Evolutionary conservation across 306 rosid genomes (phyloP), one percentile per base, ranked within the genome.

Genomic region (Hylodesmum podocarpum): DNA sequence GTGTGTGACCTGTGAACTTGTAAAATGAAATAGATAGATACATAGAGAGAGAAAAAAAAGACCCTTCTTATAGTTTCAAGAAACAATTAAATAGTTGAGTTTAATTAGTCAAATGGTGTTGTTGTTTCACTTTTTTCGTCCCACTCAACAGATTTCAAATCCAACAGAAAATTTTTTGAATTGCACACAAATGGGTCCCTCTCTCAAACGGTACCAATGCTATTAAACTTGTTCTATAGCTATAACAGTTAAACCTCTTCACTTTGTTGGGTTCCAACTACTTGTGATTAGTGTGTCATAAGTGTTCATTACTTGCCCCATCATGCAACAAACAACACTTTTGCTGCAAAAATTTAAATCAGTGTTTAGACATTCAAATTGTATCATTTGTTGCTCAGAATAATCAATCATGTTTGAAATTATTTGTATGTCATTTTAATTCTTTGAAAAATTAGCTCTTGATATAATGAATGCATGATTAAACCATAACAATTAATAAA

Each of bases 61-160:
- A 58, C 55, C 43, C 73, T 25, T 70, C 73, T 76, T 55, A 69
- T 44, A 63, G 66, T 84, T 82, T 86, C 86, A 86, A 84, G 88
- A 74, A 83, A 77, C 25, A 51, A 33, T 33, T 33, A 43, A 14
- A 65, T 3, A 14, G 41, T 25, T 46, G 39, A 15, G 28, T 24
- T 70, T n/a, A n/a, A n/a, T 62, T 62, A 34, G 92, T 87, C 88
- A 83, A 86, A 83, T 66, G 70, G 27, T 37, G 50, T 28, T 47
- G 51, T 49, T 18, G 53, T 44, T 72, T 65, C 77, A 83, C 88
- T 84, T 83, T 83, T 86, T 78, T 78, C 69, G 83, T 84, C 84
- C 92, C 92, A 53, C 89, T 85, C 82, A 64, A 80, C 53, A 64
- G 77, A 86, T 79, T 91, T 91, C 86, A 86, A 91, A 89, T 81